Evolutionary conservation across 2,329 filamentous ascomycete species (phyloP).

Genomic region (Chalaropsis ovoidea): DNA sequence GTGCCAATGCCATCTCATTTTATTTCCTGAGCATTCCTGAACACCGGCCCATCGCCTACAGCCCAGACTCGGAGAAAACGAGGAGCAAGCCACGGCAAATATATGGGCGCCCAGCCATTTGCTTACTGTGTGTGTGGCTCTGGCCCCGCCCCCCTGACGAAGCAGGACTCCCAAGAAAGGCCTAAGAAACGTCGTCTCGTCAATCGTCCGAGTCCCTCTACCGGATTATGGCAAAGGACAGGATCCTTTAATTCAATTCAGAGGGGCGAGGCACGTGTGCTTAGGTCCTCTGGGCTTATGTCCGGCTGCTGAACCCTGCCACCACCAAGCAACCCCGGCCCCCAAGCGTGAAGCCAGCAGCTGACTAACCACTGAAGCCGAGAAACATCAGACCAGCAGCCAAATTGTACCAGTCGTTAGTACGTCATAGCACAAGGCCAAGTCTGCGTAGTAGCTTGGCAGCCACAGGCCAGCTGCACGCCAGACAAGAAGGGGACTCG

Average conservation of each 20-base stretch:
- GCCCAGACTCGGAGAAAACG: not conserved
- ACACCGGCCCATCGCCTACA: too few species aligned
- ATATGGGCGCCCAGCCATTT: not conserved
- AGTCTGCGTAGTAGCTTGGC: not conserved
- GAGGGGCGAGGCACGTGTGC: not conserved
- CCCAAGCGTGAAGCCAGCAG: not conserved
- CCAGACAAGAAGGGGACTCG: not conserved
- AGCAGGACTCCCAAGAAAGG: not conserved
- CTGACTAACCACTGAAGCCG: not conserved
- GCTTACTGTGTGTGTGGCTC: slow-evolving; percentile 2
- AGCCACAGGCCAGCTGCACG: not conserved
- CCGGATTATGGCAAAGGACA: not conserved
- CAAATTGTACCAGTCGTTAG: not conserved
- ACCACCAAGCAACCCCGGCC: not conserved
- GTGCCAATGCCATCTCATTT: not conserved
- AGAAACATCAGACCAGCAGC: slow-evolving; percentile 7
- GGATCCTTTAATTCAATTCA: slow-evolving; percentile 7
- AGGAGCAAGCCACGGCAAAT: not conserved
- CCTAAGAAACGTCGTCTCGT: not conserved
- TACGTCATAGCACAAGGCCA: slow-evolving; percentile 10
- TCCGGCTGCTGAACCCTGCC: too few species aligned
- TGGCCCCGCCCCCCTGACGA: not conserved
- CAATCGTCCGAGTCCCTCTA: not conserved
- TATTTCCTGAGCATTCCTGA: too few species aligned
- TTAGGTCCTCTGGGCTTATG: not conserved